Conservation (phyloP, 2,329 filamentous ascomycete genomes). For the Beauveria sp. region DNA sequence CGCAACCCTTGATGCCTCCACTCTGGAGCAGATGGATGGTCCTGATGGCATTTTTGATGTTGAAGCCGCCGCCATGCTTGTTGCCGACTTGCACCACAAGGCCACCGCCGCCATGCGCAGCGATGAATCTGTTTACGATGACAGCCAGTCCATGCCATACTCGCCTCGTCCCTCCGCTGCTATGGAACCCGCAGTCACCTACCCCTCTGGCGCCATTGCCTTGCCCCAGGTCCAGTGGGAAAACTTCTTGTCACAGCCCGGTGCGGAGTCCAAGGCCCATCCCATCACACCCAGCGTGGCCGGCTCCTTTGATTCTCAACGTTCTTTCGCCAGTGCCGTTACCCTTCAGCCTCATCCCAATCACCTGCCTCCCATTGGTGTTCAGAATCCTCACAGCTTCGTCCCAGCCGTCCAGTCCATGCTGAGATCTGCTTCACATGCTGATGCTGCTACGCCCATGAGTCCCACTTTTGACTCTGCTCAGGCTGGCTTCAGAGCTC, state of each 20-base stretch:
- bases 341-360: constrained; percentile 49
- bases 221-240: constrained; percentile 90
- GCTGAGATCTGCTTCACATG: constrained; percentile 61
- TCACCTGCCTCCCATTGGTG: constrained; percentile 62
- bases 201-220: constrained; percentile 70
- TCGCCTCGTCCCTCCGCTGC: constrained; percentile 63
- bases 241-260: constrained; percentile 65
- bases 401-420: constrained; percentile 63
- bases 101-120: constrained; percentile 63
- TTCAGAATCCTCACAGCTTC: constrained; percentile 52
- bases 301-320: constrained; percentile 60
- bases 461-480: constrained; percentile 68
- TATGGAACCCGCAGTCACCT: constrained; percentile 71
- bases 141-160: constrained; percentile 58
- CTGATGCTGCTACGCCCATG: constrained; percentile 63
- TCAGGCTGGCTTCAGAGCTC: constrained; percentile 60
- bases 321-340: constrained; percentile 52
- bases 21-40: constrained; percentile 86
- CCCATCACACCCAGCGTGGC: constrained; percentile 60
- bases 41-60: constrained; percentile 90
- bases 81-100: constrained; percentile 97
- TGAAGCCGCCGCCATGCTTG: constrained; percentile 96
- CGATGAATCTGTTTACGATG: constrained; percentile 48
- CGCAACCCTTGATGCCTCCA: constrained; percentile 69
- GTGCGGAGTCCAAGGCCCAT: constrained; percentile 65